Evolutionary conservation across 1,139 yeast species (phyloP), one percentile per base, ranked within the genome.

Genomic region (Hyphopichia fennica): DNA sequence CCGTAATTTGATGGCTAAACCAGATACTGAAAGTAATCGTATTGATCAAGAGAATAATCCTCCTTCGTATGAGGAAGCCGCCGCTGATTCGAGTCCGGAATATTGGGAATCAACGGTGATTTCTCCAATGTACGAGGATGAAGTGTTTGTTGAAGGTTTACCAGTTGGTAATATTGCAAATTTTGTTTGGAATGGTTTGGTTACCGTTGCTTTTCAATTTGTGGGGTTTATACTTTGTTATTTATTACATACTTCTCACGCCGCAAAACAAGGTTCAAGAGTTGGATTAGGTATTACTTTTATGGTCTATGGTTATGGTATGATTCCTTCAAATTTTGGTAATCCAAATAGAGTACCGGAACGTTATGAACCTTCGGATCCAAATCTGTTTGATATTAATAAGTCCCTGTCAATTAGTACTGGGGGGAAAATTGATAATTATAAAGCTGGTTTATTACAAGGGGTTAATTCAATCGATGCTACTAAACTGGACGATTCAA

Each of bases 11-110:
- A 80, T 87, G 57, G 98, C 98, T 5, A 91, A 90, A 57, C 91
- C 91, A 9, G 90, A 83, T 45, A 60, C 72, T 3, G 85, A 81
- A 47, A 61, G 69, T 10, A 51, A 51, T 15, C 51, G 63, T 16
- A 58, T 59, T 13, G 69, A 66, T 38, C 72, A 70, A 34, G 76
- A 70, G 41, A 72, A 72, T 37, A 72, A 73, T 40, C 96, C 97
- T n/a, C 99, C 99, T 1, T 75, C 95, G 0, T 93, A 95, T 63
- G 96, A 88, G 46, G 97, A 91, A 57, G 98, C 96, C 0, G 91
- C 96, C 0, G 87, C 93, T 2, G 99, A 93, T 62, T 81, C 95
- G 18, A 82, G 95, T 0, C 99, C 99, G 0, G 96, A 96, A 36
- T 95, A 95, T 62, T 95, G 97, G 96, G 99, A 95, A 61, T 81